Conservation (phyloP, 352 stramenopile genomes). For the Globisporangium nagaii region DNA sequence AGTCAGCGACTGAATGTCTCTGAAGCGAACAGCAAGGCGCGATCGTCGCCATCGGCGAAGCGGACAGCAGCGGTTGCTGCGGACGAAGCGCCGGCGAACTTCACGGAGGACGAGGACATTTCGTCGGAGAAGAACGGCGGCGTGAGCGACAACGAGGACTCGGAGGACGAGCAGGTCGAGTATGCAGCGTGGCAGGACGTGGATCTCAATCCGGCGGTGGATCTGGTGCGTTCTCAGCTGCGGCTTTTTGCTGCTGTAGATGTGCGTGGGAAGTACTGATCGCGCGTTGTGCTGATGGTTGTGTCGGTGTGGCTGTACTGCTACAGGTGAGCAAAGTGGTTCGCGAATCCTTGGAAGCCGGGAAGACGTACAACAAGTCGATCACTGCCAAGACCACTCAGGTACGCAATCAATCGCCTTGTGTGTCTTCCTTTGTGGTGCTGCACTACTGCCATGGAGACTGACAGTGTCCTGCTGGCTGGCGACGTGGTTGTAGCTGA, state of each 20-base stretch:
- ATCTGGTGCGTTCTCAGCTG: conserved; percentile 61
- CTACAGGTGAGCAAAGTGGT: conserved; percentile 59
- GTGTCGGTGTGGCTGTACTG: background rate
- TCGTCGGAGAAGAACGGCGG: conserved; percentile 27
- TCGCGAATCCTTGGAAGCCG: conserved; percentile 65
- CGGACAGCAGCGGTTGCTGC: background rate
- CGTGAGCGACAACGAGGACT: conserved; percentile 75
- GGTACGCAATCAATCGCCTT: too few relatives aligned
- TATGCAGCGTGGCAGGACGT: conserved; percentile 74
- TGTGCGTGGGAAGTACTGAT: background rate
- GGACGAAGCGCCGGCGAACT: conserved; percentile 14
- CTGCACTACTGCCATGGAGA: too few relatives aligned
- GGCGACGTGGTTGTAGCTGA: too few relatives aligned
- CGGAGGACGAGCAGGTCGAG: conserved; percentile 78
- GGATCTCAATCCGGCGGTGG: conserved; percentile 76
- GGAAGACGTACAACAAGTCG: conserved; percentile 84
- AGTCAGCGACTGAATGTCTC: conserved; percentile 8
- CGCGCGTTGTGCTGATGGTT: too few relatives aligned
- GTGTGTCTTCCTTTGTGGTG: too few relatives aligned
- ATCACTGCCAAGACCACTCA: conserved; percentile 79
- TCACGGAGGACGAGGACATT: conserved; percentile 32
- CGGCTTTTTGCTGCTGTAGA: too few relatives aligned
- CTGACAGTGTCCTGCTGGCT: too few relatives aligned
- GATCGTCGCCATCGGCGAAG: background rate
- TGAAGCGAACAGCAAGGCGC: background rate